Evolutionary conservation across 202 grass and related monocot genomes (phyloP).

Genomic region (Elaeis oleifera): DNA sequence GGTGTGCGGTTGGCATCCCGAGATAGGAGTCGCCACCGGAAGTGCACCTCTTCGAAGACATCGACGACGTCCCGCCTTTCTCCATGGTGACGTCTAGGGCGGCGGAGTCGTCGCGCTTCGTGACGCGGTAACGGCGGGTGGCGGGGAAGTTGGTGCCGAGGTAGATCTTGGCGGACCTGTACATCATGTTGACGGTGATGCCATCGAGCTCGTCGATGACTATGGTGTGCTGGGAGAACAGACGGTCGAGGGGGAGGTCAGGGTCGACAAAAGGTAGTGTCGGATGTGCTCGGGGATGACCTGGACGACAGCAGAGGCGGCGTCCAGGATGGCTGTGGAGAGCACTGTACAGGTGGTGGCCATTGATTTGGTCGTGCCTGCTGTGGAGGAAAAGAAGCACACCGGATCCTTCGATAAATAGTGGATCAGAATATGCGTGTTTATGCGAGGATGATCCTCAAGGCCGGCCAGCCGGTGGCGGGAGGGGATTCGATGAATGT

Average conservation of each 20-base stretch:
- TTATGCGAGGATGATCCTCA: no score
- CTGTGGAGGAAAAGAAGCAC: no score
- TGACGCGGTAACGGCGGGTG: slow-evolving; percentile 36
- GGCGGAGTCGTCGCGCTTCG: slow-evolving; percentile 22
- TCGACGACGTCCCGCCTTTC: slow-evolving; percentile 46
- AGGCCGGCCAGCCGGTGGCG: no score
- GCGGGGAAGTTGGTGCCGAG: slow-evolving; percentile 3
- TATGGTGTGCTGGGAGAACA: neutral
- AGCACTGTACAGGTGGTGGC: neutral
- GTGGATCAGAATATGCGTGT: no score
- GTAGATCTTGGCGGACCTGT: neutral
- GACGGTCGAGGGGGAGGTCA: neutral
- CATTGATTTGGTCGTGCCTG: neutral
- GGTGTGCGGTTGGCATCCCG: neutral
- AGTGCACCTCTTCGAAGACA: slow-evolving; percentile 27
- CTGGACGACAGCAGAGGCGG: slow-evolving; percentile 5
- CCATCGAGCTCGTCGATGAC: slow-evolving; percentile 4
- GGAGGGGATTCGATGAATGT: no score
- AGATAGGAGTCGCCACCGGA: slow-evolving; percentile 47
- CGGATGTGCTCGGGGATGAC: neutral
- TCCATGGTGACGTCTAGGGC: slow-evolving; percentile 44
- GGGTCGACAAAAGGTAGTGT: neutral
- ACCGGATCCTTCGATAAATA: no score
- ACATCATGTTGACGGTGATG: neutral
- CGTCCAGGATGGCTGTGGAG: neutral